These are phyloP conservation scores for Cystofilobasidium bisporidii DNA, from an alignment of 768 basidiomycete species.

Conservation along the genomic window DNA sequence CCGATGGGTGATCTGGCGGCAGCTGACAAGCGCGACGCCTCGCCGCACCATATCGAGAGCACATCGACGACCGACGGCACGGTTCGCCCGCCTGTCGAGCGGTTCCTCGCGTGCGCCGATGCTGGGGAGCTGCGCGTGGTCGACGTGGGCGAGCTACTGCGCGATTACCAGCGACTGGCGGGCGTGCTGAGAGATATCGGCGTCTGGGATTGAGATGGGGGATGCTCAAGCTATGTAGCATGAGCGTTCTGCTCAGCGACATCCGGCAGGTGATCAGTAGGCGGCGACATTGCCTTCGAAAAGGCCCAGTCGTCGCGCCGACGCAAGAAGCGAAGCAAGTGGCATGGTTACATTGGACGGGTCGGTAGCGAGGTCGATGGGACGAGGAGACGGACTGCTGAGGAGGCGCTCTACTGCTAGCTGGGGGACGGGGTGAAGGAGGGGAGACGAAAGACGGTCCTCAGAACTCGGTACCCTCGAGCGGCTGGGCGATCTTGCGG, in stretches of 20 bases:
- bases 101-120: constrained; percentile 57
- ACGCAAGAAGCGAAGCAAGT: not conserved
- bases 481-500: constrained; percentile 87
- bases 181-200: constrained; percentile 16
- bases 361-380: too few relatives aligned
- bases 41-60: not conserved
- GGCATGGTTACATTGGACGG: too few relatives aligned
- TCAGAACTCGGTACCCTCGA: constrained; percentile 55
- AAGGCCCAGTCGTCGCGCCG: too few relatives aligned
- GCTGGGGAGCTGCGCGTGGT: constrained; percentile 68
- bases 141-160: constrained; percentile 68
- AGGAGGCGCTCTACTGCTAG: too few relatives aligned
- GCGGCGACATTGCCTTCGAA: too few relatives aligned
- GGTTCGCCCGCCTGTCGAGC: constrained; percentile 54
- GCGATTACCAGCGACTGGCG: constrained; percentile 67
- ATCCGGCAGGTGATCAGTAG: too few relatives aligned
- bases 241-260: too few relatives aligned
- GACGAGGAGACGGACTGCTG: too few relatives aligned
- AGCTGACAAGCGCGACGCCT: not conserved
- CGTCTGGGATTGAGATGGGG: not conserved
- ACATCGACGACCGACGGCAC: constrained; percentile 32
- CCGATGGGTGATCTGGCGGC: too few relatives aligned
- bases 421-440: not conserved
- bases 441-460: not conserved
- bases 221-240: too few relatives aligned